Percentiles rank a stretch among this genome's conserved stretches.
Evolutionary conservation across 495 filamentous ascomycete species (phyloP).

Genomic region (Penicillium ucsense): DNA sequence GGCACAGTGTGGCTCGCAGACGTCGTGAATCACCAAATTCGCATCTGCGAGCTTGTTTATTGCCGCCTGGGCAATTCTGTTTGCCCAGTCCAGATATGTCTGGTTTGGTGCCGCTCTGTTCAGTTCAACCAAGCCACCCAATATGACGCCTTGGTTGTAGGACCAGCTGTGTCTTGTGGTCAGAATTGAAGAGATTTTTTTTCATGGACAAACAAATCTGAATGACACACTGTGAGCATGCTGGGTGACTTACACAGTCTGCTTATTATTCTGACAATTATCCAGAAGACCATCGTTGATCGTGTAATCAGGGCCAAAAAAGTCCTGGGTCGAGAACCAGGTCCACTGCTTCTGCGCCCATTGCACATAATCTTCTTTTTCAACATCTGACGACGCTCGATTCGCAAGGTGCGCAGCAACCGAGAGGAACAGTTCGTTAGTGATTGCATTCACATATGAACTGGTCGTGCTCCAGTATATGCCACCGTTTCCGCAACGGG

Average conservation of each 20-base stretch:
- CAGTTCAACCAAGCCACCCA: constrained; percentile 64
- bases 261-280: constrained; percentile 56
- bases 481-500: constrained; percentile 38
- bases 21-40: constrained; percentile 51
- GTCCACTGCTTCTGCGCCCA: constrained; percentile 51
- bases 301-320: constrained; percentile 54
- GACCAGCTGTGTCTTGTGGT: constrained; percentile 38
- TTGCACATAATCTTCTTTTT: constrained; percentile 43
- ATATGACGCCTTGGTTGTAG: constrained; percentile 74
- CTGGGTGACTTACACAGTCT: constrained; percentile 27
- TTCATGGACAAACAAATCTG: too few species aligned
- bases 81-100: constrained; percentile 46
- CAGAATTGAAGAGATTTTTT: background rate
- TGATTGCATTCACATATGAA: constrained; percentile 58
- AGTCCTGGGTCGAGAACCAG: constrained; percentile 57
- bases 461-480: constrained; percentile 59
- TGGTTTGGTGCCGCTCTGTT: constrained; percentile 42
- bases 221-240: too few species aligned
- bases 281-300: constrained; percentile 63
- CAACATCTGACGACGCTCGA: constrained; percentile 30
- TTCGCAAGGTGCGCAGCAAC: constrained; percentile 67
- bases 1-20: constrained; percentile 54
- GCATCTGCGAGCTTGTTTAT: constrained; percentile 44
- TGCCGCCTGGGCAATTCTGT: constrained; percentile 54
- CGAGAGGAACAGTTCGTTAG: constrained; percentile 64